Conservation (phyloP, 2,329 filamentous ascomycete species). For the Pestalotiopsis sp. region DNA sequence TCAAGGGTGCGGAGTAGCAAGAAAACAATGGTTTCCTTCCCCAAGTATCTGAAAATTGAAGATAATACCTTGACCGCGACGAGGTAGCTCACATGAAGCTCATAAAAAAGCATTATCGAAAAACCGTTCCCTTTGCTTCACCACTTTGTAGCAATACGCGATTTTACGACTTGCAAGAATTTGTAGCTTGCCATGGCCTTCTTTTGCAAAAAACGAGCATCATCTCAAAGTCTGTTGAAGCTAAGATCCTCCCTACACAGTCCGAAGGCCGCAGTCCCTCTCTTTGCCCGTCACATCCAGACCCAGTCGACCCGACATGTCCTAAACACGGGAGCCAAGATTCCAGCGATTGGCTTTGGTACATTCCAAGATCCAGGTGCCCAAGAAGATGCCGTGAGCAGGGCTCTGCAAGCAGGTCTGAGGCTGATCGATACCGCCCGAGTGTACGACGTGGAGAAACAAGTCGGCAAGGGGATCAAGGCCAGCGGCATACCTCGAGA, state of each 20-base stretch:
- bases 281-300: neutral
- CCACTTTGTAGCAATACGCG: too few relatives aligned
- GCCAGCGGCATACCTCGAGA: slow-evolving; percentile 27
- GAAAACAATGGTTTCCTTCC: too few relatives aligned
- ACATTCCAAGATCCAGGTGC: slow-evolving; percentile 33
- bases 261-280: neutral
- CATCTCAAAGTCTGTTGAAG: neutral
- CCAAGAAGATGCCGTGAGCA: slow-evolving; percentile 21
- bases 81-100: too few relatives aligned
- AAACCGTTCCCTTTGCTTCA: too few relatives aligned
- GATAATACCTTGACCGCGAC: too few relatives aligned
- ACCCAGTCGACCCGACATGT: neutral
- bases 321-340: slow-evolving; percentile 27
- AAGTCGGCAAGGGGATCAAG: slow-evolving; percentile 26
- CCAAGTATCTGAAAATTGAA: too few relatives aligned
- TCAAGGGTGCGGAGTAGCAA: too few relatives aligned
- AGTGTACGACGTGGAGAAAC: slow-evolving; percentile 22
- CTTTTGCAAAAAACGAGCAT: neutral
- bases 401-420: slow-evolving; percentile 32
- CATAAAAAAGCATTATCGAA: too few relatives aligned
- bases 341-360: slow-evolving; percentile 33
- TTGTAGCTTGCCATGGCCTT: neutral
- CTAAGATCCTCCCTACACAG: neutral
- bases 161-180: too few relatives aligned
- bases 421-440: slow-evolving; percentile 38